Evolutionary conservation across 352 stramenopile species (phyloP).

Genomic region (Phytopythium litorale): DNA sequence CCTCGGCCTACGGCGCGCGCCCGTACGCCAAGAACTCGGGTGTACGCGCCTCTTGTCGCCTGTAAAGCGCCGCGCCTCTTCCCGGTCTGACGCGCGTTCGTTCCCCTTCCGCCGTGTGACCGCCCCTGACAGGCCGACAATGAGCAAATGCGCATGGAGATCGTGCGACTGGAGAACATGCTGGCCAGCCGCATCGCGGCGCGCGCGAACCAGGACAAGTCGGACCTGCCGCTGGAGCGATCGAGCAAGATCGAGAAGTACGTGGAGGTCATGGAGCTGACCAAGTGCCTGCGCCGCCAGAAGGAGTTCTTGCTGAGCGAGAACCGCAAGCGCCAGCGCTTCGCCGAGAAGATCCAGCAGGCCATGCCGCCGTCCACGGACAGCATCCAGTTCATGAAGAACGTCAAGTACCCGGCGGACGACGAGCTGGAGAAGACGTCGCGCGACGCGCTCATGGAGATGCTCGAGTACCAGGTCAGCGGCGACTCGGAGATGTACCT

Average conservation of each 20-base stretch:
- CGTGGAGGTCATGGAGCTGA: slow-evolving; percentile 85
- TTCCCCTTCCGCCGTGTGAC: too few species aligned
- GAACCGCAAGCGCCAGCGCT: slow-evolving; percentile 83
- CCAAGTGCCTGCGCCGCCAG: slow-evolving; percentile 80
- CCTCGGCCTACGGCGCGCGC: slow-evolving; percentile 31
- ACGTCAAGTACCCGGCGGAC: slow-evolving; percentile 76
- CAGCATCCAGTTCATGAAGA: slow-evolving; percentile 88
- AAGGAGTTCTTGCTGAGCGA: slow-evolving; percentile 85
- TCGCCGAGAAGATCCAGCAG: slow-evolving; percentile 85
- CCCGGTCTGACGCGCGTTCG: too few species aligned
- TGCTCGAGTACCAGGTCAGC: slow-evolving; percentile 79
- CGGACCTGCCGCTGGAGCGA: slow-evolving; percentile 64
- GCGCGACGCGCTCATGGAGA: slow-evolving; percentile 71
- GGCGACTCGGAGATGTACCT: slow-evolving; percentile 62
- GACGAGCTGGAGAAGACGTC: slow-evolving; percentile 78
- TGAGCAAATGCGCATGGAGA: slow-evolving; percentile 76
- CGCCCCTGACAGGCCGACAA: slow-evolving; percentile 43
- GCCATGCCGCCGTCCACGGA: slow-evolving; percentile 83
- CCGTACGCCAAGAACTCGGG: slow-evolving; percentile 59
- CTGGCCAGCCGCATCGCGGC: slow-evolving; percentile 65
- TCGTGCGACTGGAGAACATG: slow-evolving; percentile 74
- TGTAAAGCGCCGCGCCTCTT: background rate
- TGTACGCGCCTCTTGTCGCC: slow-evolving; percentile 23
- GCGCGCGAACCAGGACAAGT: slow-evolving; percentile 67
- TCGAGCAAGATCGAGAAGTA: slow-evolving; percentile 87